Base-by-base conservation (phyloP, 2,329 filamentous ascomycete genomes). In the Shiraia sp. region DNA sequence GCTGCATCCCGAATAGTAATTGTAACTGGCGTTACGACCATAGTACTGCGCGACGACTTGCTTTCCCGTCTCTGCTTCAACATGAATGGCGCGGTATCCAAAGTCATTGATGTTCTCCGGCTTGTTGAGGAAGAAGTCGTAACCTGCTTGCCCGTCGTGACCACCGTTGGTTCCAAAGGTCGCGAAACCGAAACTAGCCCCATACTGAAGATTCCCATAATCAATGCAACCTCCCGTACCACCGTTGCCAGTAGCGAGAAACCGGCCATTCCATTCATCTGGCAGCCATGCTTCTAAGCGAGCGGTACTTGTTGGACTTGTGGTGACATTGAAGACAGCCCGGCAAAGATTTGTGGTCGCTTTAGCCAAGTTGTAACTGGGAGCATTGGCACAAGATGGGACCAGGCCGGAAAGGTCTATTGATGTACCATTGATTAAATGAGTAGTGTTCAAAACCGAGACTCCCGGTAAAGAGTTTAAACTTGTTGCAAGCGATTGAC, bases 31-130 rank as follows among this genome's bases (percentile, higher is more conserved):
- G 3, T 55, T 45, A 19, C 63, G 47, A 1, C 61, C 58, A 33
- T 74, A 74, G 48, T 73, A 74, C 14, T 35, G 23, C 24, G 63
- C 59, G 3, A 57, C 65, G 17, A 73, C 55, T 24, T 68, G 32
- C 49, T 73, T 73, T 23, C 69, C 71, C 1, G 69, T 40, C 15
- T 42, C 37, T 12, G 48, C 48, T 15, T 46, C 48, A 9, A 43
- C 42, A 15, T 57, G 49, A 2, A 54, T 42, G 13, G 71, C 68
- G 4, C 72, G 65, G 41, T 71, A 76, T 6, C 71, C 72, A 51
- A 75, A 78, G 48, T 79, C 76, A 25, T 65, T 63, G 2, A 78
- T 48, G 2, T 75, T 67, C 15, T 75, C 74, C 0, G 68, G 61
- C 23, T 75, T 72, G 14, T 70, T 63, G 9, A 47, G 37, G 42